Conservation (phyloP, 106 monocot species). For the Dioscorea zingiberensis region DNA sequence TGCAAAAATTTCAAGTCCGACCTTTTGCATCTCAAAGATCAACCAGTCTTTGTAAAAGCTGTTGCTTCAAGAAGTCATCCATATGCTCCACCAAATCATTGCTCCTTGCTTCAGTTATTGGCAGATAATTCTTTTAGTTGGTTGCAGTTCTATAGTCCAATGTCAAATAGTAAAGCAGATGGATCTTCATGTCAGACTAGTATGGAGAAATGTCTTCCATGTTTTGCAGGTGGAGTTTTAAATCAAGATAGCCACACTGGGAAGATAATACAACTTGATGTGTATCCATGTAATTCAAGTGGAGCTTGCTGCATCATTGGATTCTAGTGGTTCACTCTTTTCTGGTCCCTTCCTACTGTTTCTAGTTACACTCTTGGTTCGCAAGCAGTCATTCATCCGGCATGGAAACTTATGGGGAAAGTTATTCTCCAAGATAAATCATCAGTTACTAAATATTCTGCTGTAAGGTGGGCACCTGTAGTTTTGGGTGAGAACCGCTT, state of each 20-base stretch:
- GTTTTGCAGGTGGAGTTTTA: constrained; percentile 25
- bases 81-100: constrained; percentile 57
- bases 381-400: constrained; percentile 27
- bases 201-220: constrained; percentile 35
- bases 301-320: constrained; percentile 72
- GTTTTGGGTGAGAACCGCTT: constrained; percentile 46
- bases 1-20: constrained; percentile 4
- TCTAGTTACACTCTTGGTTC: constrained; percentile 27
- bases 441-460: constrained; percentile 37
- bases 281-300: constrained; percentile 58
- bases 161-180: constrained; percentile 10
- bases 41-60: constrained; percentile 51
- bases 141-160: constrained; percentile 36
- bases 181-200: constrained; percentile 8
- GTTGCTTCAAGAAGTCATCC: constrained; percentile 38
- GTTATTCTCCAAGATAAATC: constrained; percentile 27
- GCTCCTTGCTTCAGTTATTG: constrained; percentile 75
- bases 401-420: constrained; percentile 62
- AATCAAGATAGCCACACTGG: constrained; percentile 62
- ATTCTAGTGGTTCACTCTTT: constrained; percentile 70
- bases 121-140: constrained; percentile 52
- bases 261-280: constrained; percentile 49
- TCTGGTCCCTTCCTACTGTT: constrained; percentile 74
- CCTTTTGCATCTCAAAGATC: constrained; percentile 8
- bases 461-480: constrained; percentile 71